Conservation (phyloP, 495 filamentous ascomycete species). For the Penicillium crystallinum region DNA sequence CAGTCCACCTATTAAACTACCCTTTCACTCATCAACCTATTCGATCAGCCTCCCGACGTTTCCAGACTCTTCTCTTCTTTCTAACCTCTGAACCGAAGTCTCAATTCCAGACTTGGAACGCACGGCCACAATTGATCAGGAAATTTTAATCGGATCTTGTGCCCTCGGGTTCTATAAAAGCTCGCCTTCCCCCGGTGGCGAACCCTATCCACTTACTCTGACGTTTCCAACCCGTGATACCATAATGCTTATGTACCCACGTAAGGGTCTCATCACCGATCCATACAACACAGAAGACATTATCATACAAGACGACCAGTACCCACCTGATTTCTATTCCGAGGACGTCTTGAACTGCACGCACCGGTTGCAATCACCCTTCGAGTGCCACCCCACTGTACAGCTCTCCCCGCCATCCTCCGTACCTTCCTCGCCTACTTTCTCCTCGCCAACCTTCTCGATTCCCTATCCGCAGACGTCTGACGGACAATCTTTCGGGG, state of each 20-base stretch:
- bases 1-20: conserved; percentile 16
- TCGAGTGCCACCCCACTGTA: conserved; percentile 30
- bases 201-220: conserved; percentile 26
- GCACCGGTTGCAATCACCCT: conserved; percentile 34
- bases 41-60: conserved; percentile 29
- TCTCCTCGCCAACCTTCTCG: conserved; percentile 41
- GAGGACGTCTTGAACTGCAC: conserved; percentile 29
- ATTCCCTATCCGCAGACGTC: conserved; percentile 29
- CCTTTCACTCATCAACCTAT: conserved; percentile 7
- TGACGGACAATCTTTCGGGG: conserved; percentile 37
- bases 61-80: conserved; percentile 31
- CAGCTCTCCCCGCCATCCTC: conserved; percentile 42
- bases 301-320: conserved; percentile 45
- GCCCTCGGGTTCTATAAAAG: conserved; percentile 31
- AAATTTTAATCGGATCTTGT: conserved; percentile 26
- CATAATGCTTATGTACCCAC: conserved; percentile 48
- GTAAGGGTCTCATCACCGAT: conserved; percentile 47
- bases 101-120: conserved; percentile 4
- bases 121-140: conserved; percentile 17
- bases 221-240: conserved; percentile 31
- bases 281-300: conserved; percentile 35
- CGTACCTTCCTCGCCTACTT: conserved; percentile 36
- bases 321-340: conserved; percentile 30
- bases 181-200: conserved; percentile 32
- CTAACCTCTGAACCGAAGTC: conserved; percentile 9